phyloP scores from a whole-genome alignment of 2,329 filamentous ascomycete genomes.

The Hypoxylon sp. region DNA sequence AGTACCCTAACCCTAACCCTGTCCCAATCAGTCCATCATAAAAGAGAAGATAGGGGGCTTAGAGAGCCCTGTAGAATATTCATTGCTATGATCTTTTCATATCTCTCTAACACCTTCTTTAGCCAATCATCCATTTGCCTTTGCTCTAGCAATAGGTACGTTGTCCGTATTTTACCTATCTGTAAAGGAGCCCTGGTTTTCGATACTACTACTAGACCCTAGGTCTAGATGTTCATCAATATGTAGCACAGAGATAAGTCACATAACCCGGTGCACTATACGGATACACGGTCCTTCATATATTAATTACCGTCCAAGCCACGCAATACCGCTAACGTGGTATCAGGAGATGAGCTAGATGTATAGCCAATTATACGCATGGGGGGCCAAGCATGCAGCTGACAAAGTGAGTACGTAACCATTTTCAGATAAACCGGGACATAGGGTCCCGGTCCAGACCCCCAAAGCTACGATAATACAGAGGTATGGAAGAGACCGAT shows the following conservation, averaged over 20 bases:
- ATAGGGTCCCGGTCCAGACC: constrained; percentile 13
- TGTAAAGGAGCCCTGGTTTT: background rate
- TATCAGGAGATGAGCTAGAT: constrained; percentile 3
- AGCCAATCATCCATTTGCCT: background rate
- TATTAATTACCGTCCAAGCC: constrained; percentile 15
- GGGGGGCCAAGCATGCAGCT: background rate
- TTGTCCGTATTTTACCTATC: background rate
- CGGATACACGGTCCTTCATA: constrained; percentile 18
- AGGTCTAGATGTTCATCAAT: constrained; percentile 11
- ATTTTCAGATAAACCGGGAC: background rate
- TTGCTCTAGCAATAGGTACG: background rate
- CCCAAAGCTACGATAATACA: background rate
- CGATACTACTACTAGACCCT: background rate
- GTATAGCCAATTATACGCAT: constrained; percentile 9
- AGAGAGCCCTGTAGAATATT: background rate
- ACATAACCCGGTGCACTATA: background rate
- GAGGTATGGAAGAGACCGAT: background rate
- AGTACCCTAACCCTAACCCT: constrained; percentile 4
- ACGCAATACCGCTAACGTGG: constrained; percentile 7
- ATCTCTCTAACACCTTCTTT: background rate
- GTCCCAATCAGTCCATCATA: background rate
- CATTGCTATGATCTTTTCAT: background rate
- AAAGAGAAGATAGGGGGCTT: no score
- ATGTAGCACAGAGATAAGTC: background rate
- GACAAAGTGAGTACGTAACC: constrained; percentile 6